Base-by-base conservation (phyloP, 768 basidiomycete species). In the Lactarius hengduanensis region DNA sequence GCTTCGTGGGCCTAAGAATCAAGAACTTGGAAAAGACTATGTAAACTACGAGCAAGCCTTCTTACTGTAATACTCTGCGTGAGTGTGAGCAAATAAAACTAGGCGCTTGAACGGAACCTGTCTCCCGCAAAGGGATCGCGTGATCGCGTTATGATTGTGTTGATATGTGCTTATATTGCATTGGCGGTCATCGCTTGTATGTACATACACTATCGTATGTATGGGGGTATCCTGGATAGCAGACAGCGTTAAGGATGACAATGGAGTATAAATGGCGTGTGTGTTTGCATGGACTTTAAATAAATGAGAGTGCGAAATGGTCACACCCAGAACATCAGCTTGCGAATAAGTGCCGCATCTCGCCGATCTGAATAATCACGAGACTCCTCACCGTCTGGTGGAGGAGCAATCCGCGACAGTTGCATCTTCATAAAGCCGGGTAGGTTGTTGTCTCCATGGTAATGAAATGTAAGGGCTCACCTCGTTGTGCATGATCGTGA, bases 401-500 rank as follows among this genome's bases (percentile, higher is more conserved):
- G 78, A 10, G 83, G 81, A 20, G 84, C 81, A 57, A 89, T 84
- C 63, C 89, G 80, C 22, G 84, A 82, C 67, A 84, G 82, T 75
- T 89, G 87, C 84, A 89, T 83, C 89, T 91, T 72, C 22, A 56
- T 57, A 67, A 62, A 61, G 62, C 65, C 40, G 59, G 61, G 45
- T 36, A 20, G 13, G 55, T 38, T 28, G 38, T 57, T n/a, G 20
- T 28, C 13, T 20, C 26, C 41, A 38, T 38, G 36, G 38, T 11
- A 40, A 40, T 53, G 26, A 65, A 1, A 30, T 30, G 16, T 28
- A 13, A 32, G 36, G 8, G 72, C 82, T 62, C 70, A 91, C 92
- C 78, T 91, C 88, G 60, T 80, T 78, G 65, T 81, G 84, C 91
- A 94, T 92, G 34, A 91, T 78, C 57, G 80, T 80, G 34, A 82